Evolutionary conservation across 768 basidiomycete species (phyloP).

Genomic region (Boletellus emodensis): DNA sequence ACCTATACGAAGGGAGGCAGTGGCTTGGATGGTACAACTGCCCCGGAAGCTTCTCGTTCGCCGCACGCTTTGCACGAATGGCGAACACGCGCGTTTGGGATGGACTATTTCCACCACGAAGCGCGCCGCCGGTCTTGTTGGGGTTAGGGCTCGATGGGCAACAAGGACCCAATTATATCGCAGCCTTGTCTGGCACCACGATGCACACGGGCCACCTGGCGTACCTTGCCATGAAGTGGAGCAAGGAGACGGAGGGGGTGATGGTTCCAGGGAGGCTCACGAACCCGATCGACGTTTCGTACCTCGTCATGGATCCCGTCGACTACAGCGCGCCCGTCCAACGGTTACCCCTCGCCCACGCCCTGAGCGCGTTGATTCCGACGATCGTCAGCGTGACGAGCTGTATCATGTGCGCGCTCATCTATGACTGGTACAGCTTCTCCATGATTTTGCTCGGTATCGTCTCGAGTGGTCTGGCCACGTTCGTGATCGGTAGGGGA

Average conservation of each 20-base stretch:
- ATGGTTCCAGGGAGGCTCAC: conserved; percentile 19
- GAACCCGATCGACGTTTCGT: conserved; percentile 15
- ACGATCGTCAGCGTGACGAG: too few species aligned
- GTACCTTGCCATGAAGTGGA: conserved; percentile 16
- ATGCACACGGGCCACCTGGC: conserved; percentile 22
- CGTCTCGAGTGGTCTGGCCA: too few species aligned
- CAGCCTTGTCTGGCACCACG: conserved; percentile 23
- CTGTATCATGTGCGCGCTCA: too few species aligned
- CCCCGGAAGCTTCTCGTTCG: conserved; percentile 31
- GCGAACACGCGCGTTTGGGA: conserved; percentile 25
- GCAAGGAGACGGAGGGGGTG: conserved; percentile 5
- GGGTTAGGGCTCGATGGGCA: conserved; percentile 30
- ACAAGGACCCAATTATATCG: conserved; percentile 25
- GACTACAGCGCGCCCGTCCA: too few species aligned
- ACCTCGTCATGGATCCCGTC: conserved; percentile 12
- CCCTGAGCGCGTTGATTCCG: too few species aligned
- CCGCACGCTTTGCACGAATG: conserved; percentile 30
- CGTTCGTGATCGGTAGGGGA: too few species aligned
- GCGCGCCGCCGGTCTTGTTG: conserved; percentile 17
- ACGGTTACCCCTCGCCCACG: too few species aligned
- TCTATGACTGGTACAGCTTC: too few species aligned
- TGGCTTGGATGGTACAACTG: conserved; percentile 38
- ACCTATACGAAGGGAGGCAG: conserved; percentile 29
- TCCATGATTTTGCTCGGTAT: too few species aligned
- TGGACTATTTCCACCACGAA: conserved; percentile 19